These are phyloP conservation scores for Globisporangium sylvaticum DNA, from an alignment of 352 stramenopile species.

Conservation along the genomic window DNA sequence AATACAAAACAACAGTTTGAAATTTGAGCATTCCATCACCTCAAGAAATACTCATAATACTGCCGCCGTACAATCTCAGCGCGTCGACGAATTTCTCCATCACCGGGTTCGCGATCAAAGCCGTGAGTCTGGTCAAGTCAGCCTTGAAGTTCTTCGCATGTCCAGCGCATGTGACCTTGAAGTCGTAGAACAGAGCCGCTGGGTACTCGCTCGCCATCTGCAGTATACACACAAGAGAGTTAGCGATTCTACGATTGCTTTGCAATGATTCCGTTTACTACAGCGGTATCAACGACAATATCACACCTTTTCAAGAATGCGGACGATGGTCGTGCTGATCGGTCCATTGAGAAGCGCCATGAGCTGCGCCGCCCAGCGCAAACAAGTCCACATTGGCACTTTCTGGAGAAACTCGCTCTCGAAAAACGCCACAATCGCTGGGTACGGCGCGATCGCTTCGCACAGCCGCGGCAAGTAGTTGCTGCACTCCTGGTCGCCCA, in stretches of 20 bases:
- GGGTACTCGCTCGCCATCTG: constrained; percentile 76
- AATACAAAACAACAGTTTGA: constrained; percentile 7
- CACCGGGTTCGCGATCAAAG: constrained; percentile 53
- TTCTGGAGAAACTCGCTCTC: constrained; percentile 38
- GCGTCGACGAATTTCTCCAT: constrained; percentile 85
- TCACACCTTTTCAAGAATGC: constrained; percentile 71
- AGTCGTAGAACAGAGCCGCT: constrained; percentile 78
- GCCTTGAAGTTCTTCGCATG: constrained; percentile 32
- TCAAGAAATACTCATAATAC: neutral
- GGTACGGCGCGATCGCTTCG: constrained; percentile 52
- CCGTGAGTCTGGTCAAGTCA: constrained; percentile 44
- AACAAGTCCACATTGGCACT: constrained; percentile 74
- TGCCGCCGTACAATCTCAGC: constrained; percentile 51
- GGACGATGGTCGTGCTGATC: constrained; percentile 52
- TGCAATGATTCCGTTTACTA: no score
- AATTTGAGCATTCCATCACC: no score
- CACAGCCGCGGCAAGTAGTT: constrained; percentile 77
- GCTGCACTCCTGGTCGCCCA: constrained; percentile 55
- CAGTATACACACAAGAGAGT: neutral
- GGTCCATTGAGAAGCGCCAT: constrained; percentile 62
- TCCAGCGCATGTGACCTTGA: constrained; percentile 57
- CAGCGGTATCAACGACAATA: neutral
- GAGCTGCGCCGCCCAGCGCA: constrained; percentile 74
- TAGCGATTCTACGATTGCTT: neutral
- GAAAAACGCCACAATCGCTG: constrained; percentile 40